Conservation (phyloP, 306 rosid species). For the Argentina anserina region DNA sequence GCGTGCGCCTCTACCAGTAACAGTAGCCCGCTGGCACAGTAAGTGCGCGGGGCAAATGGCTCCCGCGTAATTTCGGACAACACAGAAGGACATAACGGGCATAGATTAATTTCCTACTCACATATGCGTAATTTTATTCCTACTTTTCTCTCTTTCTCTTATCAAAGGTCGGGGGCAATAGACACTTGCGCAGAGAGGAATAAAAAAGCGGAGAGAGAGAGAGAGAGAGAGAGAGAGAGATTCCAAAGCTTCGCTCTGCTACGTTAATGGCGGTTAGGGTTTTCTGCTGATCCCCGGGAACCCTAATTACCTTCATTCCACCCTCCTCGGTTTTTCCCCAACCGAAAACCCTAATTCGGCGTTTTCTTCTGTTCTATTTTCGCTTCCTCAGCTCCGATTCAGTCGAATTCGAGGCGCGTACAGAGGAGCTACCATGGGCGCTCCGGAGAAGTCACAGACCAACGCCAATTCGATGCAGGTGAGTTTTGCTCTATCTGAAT, state of each 20-base stretch:
- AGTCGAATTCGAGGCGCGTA: constrained; percentile 29
- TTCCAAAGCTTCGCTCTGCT: constrained; percentile 38
- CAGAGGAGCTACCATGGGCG: constrained; percentile 59
- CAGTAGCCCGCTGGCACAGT: constrained; percentile 23
- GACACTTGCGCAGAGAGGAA: constrained; percentile 36
- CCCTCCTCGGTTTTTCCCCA: constrained; percentile 33
- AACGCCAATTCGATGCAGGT: constrained; percentile 92
- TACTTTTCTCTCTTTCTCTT: constrained; percentile 18
- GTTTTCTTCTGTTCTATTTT: constrained; percentile 18
- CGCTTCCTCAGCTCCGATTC: constrained; percentile 18
- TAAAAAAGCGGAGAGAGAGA: constrained; percentile 27
- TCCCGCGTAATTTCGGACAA: constrained; percentile 13
- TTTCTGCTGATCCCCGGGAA: constrained; percentile 44
- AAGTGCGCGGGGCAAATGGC: constrained; percentile 29
- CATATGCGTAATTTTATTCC: constrained; percentile 29
- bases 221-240: constrained; percentile 28
- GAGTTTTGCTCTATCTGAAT: constrained; percentile 27
- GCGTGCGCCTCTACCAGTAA: constrained; percentile 18
- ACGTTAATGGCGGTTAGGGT: constrained; percentile 82
- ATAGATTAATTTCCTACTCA: neutral
- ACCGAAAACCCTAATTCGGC: constrained; percentile 62
- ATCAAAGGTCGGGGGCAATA: constrained; percentile 35
- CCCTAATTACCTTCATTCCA: constrained; percentile 34
- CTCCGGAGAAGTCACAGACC: constrained; percentile 74
- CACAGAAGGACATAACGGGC: constrained; percentile 27